Base-by-base conservation (phyloP, 208 protist genomes). In the Lotmaria passim region DNA sequence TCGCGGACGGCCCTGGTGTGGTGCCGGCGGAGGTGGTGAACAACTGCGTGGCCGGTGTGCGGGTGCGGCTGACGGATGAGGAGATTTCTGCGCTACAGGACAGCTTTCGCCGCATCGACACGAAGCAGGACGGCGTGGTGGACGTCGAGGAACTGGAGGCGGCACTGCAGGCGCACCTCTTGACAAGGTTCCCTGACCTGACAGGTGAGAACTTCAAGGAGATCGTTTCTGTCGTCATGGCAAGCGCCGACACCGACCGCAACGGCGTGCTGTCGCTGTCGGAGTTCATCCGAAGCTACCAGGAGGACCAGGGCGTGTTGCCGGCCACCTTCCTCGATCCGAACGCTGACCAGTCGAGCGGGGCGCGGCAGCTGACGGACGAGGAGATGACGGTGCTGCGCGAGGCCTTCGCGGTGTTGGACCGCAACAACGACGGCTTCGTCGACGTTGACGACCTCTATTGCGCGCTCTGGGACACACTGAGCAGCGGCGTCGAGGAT, bases 11-110 rank as follows among this genome's bases (percentile, higher is more conserved):
- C 11, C 85, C 85, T 2, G 90, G 90, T 10, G 90, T 95, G 19
- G 81, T 95, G 34, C 90, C 90, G n/a, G 85, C 83, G n/a, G 90
- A 95, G 66, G 87, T 95, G 33, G 76, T 95, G 24, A 93, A 90
- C 75, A 77, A 57, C 60, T 95, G 90, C 66, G 90, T 95, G 6
- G 77, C 86, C 10, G 79, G 52, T 15, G 79, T 95, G 57, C 86
- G 83, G 44, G 85, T 93, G 46, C 86, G 90, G 7, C 83, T 95
- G 44, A 89, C 82, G 0, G 87, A 93, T 28, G 90, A 93, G 53
- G 85, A 95, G 73, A 87, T 95, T 34, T 74, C 81, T 7, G 79
- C 85, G 0, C 62, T 95, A 26, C 90, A 95, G 69, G 83, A 88
- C 24, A 90, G 77, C 60, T 95, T 95, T 53, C 82, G 73, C 31